Base-by-base conservation (phyloP, 2,329 filamentous ascomycete genomes). In the Fusarium sp. region DNA sequence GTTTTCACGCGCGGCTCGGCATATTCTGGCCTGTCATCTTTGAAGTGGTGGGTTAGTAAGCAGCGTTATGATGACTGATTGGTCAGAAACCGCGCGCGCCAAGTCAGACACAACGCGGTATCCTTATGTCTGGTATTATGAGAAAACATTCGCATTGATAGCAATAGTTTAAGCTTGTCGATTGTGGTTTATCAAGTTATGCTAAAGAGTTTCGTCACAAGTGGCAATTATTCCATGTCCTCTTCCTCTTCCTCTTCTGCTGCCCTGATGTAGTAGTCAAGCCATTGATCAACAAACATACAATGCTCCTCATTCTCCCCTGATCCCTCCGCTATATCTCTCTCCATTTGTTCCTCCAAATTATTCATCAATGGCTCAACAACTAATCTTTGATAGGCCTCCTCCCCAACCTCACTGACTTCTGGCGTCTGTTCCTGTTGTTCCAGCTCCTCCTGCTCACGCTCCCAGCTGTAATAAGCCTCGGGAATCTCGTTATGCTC, bases 1-100 rank as follows among this genome's bases (percentile, higher is more conserved):
- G 16, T 10, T 7, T 7, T 47, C 54, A 49, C 54, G 54, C 54
- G 54, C 54, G 54, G 53, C 11, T 49, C 53, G 53, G 53, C 7
- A 34, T 29, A 14, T 40, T 7, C 42, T 57, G n/a, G 29, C 54
- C 40, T 29, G 16, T 13, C 10, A 7, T 8, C 6, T 4, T 12
- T 24, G 10, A 2, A 22, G 5, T 22, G 22, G 9, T 27, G 24
- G 44, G 8, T 8, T 13, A 24, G 32, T 57, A 57, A 49, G 54
- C 54, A 13, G 54, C 54, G 42, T 20, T 18, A 22, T 22, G 14
- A 27, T 14, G 2, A 1, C 8, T 57, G 7, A 57, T 57, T 57
- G 54, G 54, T 1, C 8, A 27, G 11, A 34, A 20, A 6, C 4
- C 4, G 41, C 29, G 40, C 40, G 1, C 65, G 40, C 20, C 34